A percentile compares a stretch with the other conserved stretches of the same genome.
Conservation (phyloP, 1,139 yeast genomes). For the Geotrichum macrosporum region DNA sequence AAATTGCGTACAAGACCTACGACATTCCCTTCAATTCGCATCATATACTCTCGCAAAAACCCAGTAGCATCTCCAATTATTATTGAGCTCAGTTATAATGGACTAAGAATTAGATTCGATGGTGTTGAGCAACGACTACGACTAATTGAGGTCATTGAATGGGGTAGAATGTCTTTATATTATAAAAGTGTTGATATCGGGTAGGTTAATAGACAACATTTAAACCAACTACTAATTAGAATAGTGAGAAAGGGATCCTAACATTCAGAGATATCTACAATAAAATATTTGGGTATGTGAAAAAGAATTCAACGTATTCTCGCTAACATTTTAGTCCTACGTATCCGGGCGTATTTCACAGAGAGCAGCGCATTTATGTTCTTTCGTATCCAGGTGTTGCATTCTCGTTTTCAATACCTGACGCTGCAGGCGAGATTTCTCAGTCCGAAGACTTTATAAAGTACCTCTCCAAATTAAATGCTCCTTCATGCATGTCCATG, state of each 20-base stretch:
- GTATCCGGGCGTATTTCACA: constrained; percentile 30
- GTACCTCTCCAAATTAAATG: constrained; percentile 23
- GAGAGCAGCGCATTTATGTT: constrained; percentile 24
- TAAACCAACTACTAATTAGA: too few relatives aligned
- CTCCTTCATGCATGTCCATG: constrained; percentile 30
- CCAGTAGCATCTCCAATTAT: constrained; percentile 27
- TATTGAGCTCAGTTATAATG: constrained; percentile 29
- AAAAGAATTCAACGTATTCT: neutral
- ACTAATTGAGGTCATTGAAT: constrained; percentile 31
- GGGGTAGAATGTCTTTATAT: constrained; percentile 27
- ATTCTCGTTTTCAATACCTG: constrained; percentile 29
- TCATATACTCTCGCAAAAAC: constrained; percentile 26
- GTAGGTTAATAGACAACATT: constrained; percentile 6
- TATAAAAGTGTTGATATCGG: constrained; percentile 33
- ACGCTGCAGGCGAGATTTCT: constrained; percentile 12
- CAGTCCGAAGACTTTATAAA: constrained; percentile 21
- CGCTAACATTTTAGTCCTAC: constrained; percentile 29
- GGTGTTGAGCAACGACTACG: constrained; percentile 30
- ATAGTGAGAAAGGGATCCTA: neutral
- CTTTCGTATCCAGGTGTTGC: constrained; percentile 37
- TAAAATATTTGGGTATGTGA: constrained; percentile 31
- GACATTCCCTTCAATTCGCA: constrained; percentile 30
- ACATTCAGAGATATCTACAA: constrained; percentile 32
- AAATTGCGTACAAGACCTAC: constrained; percentile 27
- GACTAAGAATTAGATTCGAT: constrained; percentile 32